Evolutionary conservation across 805 yeast species (phyloP), one percentile per base, ranked within the genome.

Genomic region (Wickerhamomyces silvicola): DNA sequence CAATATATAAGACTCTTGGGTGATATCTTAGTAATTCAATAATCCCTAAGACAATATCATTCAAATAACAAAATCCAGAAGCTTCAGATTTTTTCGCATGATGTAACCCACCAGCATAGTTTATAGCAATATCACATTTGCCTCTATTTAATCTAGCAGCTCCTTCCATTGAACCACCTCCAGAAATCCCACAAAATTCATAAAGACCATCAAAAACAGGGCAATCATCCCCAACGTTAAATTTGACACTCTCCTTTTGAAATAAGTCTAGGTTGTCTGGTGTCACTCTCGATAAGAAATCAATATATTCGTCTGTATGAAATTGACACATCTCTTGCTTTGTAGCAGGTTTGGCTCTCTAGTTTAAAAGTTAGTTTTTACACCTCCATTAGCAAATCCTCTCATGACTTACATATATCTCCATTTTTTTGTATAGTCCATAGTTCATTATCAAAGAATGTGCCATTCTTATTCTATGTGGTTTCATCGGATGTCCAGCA

Each of bases 401-500:
- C 19, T 20, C 12, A 18, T 25, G 17, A 44, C 57, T 27, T 48
- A 52, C 57, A 59, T 88, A 88, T 30, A 92, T 85, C 56, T 92
- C 97, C 96, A 92, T 90, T 61, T 90, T 83, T 59, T 88, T 86
- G 65, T 92, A 88, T 32, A 92, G 70, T 2, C 97, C 97, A 58
- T 92, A 92, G 62, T 90, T 88, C 95, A 92, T 90, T 44, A 92
- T 84, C 50, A 92, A 69, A 25, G 95, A 85, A 59, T 92, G 97
- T 7, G 97, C 94, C 95, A 92, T 88, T 75, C 97, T 81, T 64
- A 92, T 87, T 54, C 98, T 78, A 59, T 90, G 97, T 16, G 98
- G 98, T 57, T 92, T 92, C 98, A 92, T 92, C 24, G 97, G 97
- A 59, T 92, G 98, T 18, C 96, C 96, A 5, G 96, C 92, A 36